Percentiles rank a stretch among this genome's conserved stretches.
These are phyloP conservation scores for Boletus sp. DNA, from an alignment of 768 basidiomycete species.

Conservation along the genomic window DNA sequence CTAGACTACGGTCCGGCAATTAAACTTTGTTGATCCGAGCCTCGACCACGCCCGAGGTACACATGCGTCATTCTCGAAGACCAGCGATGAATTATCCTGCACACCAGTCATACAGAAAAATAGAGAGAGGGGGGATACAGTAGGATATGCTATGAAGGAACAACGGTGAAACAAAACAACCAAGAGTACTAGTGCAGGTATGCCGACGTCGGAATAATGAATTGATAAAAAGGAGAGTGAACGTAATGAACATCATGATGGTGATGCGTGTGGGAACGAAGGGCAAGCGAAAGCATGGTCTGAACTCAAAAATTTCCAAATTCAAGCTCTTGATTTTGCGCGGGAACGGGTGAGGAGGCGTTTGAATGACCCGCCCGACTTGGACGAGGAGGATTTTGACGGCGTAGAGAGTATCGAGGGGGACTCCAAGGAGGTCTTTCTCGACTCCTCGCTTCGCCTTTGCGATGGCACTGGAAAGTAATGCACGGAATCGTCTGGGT, in stretches of 20 bases:
- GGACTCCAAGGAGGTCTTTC: conserved; percentile 28
- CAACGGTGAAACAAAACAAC: neutral
- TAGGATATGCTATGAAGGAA: conserved; percentile 3
- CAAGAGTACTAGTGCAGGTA: neutral
- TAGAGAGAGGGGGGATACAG: conserved; percentile 12
- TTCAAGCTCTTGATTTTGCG: conserved; percentile 20
- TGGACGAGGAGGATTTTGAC: conserved; percentile 21
- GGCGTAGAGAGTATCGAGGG: conserved; percentile 27
- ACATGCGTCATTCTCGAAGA: neutral
- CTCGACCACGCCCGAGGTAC: neutral
- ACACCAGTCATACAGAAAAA: conserved; percentile 1
- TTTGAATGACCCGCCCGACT: conserved; percentile 21
- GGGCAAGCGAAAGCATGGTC: neutral
- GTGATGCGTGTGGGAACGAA: conserved; percentile 6
- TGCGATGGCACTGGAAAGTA: conserved; percentile 36
- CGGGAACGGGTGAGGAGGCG: conserved; percentile 23
- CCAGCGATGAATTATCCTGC: conserved; percentile 1
- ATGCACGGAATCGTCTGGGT: conserved; percentile 31
- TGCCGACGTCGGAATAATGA: conserved; percentile 17
- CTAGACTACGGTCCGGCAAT: conserved; percentile 1
- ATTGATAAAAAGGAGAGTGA: conserved; percentile 12
- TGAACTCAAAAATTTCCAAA: neutral
- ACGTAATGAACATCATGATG: conserved; percentile 10
- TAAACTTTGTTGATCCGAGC: conserved; percentile 13
- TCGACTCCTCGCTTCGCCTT: conserved; percentile 28